Evolutionary conservation across 2,329 filamentous ascomycete species (phyloP).

Genomic region (Ceratocystis papillata): DNA sequence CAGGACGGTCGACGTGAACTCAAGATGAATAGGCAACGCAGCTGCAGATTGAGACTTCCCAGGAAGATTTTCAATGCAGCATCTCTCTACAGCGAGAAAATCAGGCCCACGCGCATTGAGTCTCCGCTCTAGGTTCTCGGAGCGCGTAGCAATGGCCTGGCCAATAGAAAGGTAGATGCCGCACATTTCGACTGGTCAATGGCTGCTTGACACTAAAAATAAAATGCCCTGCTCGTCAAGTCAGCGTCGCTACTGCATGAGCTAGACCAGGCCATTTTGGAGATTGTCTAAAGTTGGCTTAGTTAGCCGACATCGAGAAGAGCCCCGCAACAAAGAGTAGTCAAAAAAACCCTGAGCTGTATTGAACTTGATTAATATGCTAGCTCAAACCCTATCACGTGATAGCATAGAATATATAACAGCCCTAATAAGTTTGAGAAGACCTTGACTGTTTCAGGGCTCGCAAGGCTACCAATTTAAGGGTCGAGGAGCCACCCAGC

Average conservation of each 20-base stretch:
- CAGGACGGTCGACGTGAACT: not conserved
- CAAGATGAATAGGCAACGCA: not conserved
- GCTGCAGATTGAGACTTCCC: not conserved
- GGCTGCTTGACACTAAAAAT: not conserved
- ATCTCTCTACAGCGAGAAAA: not conserved
- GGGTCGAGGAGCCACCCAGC: not conserved
- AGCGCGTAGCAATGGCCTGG: slow-evolving; percentile 13
- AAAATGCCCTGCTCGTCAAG: not conserved
- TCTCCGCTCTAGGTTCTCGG: slow-evolving; percentile 7
- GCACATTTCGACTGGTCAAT: slow-evolving; percentile 22
- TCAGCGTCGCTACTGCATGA: not conserved
- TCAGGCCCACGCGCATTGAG: not conserved
- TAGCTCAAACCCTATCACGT: not conserved
- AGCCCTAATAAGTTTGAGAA: not conserved
- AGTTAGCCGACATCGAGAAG: not conserved
- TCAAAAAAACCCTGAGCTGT: not conserved
- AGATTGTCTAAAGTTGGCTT: not conserved
- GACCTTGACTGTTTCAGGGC: not conserved
- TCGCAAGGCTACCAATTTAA: not conserved
- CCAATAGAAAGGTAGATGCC: slow-evolving; percentile 23
- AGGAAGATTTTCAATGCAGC: not conserved
- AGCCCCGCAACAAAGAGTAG: not conserved
- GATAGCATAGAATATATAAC: not conserved
- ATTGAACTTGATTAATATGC: too few relatives aligned
- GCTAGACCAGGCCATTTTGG: not conserved